Evolutionary conservation across 345 rosid genomes (phyloP), one percentile per base, ranked within the genome.

Genomic region (Lumnitzera racemosa): DNA sequence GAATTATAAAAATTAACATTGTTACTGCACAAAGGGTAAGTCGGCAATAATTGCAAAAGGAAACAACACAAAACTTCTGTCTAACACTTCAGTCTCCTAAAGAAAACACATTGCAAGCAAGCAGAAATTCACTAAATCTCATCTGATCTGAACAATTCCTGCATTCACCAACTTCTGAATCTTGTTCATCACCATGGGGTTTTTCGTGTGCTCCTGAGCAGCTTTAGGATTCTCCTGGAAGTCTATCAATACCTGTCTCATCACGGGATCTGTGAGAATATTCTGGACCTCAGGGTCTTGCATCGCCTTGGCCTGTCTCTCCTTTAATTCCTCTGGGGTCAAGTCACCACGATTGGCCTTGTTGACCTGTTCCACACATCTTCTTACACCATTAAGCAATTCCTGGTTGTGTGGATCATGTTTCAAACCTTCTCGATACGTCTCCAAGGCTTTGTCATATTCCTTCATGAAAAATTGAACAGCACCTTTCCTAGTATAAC

Each of bases 171-270:
- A 82, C 83, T 94, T 94, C 72, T 94, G 97, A 63, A 94, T 84
- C 75, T 94, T 94, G 80, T 61, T 80, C 97, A 88, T 90, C 69
- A 94, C 86, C 95, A 81, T 78, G 2, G 97, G 96, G 74, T 90
- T 90, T 85, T 83, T 84, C 80, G 70, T 80, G 73, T 94, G 99
- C 14, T 94, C 85, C 61, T 90, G 97, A 6, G 97, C 96, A 20
- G 99, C 69, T 72, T 82, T 88, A 6, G 97, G 96, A 70, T 88
- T 90, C 79, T 95, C 96, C 76, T 95, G 99, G 63, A 95, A 80
- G 73, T 95, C 99, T 50, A 76, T 74, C 83, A 95, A 70, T 24
- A 95, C 95, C 99, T 90, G 99, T 88, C 99, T 83, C 99, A 94
- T 90, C 17, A 94, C 92, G 17, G 99, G 99, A 68, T 94, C 99